Evolutionary conservation across 1,284 basidiomycete species (phyloP).

Genomic region (Trametes sp.): DNA sequence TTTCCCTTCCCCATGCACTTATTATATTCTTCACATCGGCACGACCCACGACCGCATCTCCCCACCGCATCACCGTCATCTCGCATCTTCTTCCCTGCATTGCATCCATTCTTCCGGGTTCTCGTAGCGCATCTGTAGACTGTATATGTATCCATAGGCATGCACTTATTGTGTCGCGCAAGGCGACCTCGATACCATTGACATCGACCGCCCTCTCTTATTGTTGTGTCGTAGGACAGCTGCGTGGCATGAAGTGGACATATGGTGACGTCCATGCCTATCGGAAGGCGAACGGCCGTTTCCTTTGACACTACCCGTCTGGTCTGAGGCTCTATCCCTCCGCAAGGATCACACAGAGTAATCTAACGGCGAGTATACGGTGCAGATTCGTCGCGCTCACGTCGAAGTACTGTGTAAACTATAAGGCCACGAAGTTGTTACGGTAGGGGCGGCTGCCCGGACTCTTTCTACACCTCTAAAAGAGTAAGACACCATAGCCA

Average conservation of each 20-base stretch:
- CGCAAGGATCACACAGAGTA: no score
- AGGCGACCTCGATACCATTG: conserved; percentile 17
- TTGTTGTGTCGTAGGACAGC: background rate
- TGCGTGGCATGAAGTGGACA: no score
- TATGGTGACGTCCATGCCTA: no score
- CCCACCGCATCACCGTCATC: background rate
- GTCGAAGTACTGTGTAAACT: no score
- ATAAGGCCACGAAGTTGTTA: no score
- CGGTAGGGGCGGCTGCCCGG: no score
- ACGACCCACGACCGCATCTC: background rate
- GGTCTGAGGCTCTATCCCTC: no score
- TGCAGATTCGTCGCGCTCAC: no score
- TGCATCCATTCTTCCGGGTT: conserved; percentile 13
- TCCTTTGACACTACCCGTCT: no score
- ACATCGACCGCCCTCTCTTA: background rate
- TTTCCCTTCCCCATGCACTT: background rate
- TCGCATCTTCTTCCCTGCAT: conserved; percentile 11
- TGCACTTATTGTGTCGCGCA: conserved; percentile 29
- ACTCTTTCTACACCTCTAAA: no score
- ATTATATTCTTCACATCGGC: conserved; percentile 9
- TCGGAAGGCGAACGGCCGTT: no score
- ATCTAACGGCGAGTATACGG: no score
- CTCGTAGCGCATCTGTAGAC: conserved; percentile 28
- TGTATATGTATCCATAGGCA: conserved; percentile 31
- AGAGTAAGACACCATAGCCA: conserved; percentile 59